Evolutionary conservation across 2,329 filamentous ascomycete genomes (phyloP).

Genomic region (Mollisia scopiformis): DNA sequence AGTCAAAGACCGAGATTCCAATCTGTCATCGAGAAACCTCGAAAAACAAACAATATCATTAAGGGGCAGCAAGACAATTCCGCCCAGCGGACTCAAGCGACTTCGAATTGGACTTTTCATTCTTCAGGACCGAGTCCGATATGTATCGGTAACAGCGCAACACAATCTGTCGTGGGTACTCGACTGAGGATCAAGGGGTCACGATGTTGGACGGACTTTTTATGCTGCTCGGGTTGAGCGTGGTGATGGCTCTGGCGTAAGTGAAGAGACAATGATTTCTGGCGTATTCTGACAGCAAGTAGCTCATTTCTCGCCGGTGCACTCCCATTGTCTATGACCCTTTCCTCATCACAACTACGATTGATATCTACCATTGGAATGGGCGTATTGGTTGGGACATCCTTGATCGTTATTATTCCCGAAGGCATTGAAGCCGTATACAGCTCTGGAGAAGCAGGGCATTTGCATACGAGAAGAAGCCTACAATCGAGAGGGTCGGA

Average conservation of each 20-base stretch:
- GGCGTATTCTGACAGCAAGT: constrained; percentile 5
- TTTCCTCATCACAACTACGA: constrained; percentile 85
- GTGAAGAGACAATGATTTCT: constrained; percentile 29
- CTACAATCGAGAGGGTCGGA: constrained; percentile 14
- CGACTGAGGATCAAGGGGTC: constrained; percentile 20
- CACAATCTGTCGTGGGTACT: constrained; percentile 11
- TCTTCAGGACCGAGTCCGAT: constrained; percentile 2
- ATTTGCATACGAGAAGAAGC: constrained; percentile 27
- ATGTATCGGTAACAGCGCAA: constrained; percentile 29
- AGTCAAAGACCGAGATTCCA: background rate
- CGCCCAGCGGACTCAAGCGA: background rate
- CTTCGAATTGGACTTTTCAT: background rate
- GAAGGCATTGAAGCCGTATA: constrained; percentile 94
- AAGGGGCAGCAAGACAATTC: constrained; percentile 1
- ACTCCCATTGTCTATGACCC: constrained; percentile 83
- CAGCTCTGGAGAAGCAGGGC: constrained; percentile 47
- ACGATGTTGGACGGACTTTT: constrained; percentile 40
- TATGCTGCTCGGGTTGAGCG: constrained; percentile 39
- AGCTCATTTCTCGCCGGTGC: constrained; percentile 95
- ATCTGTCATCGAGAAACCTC: background rate
- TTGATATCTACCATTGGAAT: constrained; percentile 91
- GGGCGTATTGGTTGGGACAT: constrained; percentile 91
- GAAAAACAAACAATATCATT: constrained; percentile 5
- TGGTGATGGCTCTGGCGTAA: constrained; percentile 63
- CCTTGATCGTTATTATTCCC: constrained; percentile 95